Evolutionary conservation across 2,329 filamentous ascomycete species (phyloP).

Genomic region (Phyllosticta citriasiana): DNA sequence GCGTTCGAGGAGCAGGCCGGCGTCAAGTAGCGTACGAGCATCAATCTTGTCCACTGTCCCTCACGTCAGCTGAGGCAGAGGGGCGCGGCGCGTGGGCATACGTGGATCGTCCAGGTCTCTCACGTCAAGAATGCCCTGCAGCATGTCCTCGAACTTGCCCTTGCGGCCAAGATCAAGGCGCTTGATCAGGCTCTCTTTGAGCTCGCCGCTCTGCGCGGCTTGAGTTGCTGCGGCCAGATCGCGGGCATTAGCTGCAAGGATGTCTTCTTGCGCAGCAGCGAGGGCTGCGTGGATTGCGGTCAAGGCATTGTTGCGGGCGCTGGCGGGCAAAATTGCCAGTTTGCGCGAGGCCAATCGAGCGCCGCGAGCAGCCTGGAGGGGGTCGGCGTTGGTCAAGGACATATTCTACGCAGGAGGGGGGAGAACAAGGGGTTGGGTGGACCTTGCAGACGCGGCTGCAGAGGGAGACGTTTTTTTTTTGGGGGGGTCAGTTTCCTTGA

Average conservation of each 20-base stretch:
- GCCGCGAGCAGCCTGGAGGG: constrained; percentile 63
- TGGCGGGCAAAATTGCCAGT: constrained; percentile 67
- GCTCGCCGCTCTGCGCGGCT: constrained; percentile 62
- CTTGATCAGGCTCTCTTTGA: constrained; percentile 77
- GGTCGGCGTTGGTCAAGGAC: constrained; percentile 82
- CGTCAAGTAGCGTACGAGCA: constrained; percentile 74
- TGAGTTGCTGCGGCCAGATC: constrained; percentile 67
- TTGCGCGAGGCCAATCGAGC: constrained; percentile 75
- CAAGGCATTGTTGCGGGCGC: constrained; percentile 74
- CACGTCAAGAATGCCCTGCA: constrained; percentile 88
- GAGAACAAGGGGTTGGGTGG: not conserved
- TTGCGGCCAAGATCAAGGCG: constrained; percentile 74
- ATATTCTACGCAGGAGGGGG: constrained; percentile 36
- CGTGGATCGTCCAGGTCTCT: constrained; percentile 73
- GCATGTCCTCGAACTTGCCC: constrained; percentile 96
- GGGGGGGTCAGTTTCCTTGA: not conserved
- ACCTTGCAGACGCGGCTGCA: not conserved
- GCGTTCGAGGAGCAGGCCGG: constrained; percentile 73
- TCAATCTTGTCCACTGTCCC: constrained; percentile 68
- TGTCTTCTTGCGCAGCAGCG: constrained; percentile 55
- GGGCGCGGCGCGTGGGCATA: constrained; percentile 33
- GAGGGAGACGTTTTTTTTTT: not conserved
- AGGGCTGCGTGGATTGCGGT: constrained; percentile 76
- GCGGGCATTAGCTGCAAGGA: constrained; percentile 75
- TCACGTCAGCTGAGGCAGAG: not conserved